Percentiles rank a stretch among this genome's conserved stretches.
Evolutionary conservation across 2,329 filamentous ascomycete species (phyloP).

Genomic region (Davidsoniella neocaledoniae): DNA sequence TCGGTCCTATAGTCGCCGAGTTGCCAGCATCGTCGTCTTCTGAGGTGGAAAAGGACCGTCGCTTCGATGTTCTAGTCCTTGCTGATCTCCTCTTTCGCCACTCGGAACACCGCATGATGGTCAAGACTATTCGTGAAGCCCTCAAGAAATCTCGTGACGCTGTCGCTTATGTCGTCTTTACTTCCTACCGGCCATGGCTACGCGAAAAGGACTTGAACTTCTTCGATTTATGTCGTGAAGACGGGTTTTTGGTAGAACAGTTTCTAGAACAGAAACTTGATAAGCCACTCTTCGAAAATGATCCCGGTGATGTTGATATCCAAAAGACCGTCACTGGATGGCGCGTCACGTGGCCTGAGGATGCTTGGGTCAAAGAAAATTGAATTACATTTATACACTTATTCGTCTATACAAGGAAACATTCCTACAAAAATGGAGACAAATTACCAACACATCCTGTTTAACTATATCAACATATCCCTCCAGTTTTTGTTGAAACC

Average conservation of each 20-base stretch:
- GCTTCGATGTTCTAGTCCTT: conserved; percentile 69
- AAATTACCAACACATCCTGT: too few relatives aligned
- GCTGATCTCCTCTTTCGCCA: conserved; percentile 87
- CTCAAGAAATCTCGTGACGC: conserved; percentile 39
- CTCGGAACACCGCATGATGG: conserved; percentile 63
- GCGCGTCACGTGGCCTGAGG: conserved; percentile 46
- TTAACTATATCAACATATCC: background rate
- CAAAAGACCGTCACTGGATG: conserved; percentile 73
- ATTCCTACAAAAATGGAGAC: too few relatives aligned
- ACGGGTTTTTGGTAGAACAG: conserved; percentile 62
- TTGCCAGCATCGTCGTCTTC: conserved; percentile 23
- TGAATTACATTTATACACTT: background rate
- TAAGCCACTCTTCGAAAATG: conserved; percentile 74
- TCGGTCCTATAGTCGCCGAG: conserved; percentile 38
- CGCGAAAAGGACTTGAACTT: conserved; percentile 71
- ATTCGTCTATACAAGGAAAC: too few relatives aligned
- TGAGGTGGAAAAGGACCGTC: conserved; percentile 16
- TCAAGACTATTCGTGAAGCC: conserved; percentile 53
- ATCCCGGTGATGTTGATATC: conserved; percentile 67
- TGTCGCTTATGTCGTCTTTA: conserved; percentile 77
- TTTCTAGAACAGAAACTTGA: conserved; percentile 70
- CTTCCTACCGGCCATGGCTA: conserved; percentile 84
- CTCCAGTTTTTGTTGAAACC: background rate
- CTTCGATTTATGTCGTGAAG: conserved; percentile 57
- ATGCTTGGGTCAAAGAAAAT: conserved; percentile 14